Conservation (phyloP, 1,284 basidiomycete species). For the Austroboletus novae-zelandiae region DNA sequence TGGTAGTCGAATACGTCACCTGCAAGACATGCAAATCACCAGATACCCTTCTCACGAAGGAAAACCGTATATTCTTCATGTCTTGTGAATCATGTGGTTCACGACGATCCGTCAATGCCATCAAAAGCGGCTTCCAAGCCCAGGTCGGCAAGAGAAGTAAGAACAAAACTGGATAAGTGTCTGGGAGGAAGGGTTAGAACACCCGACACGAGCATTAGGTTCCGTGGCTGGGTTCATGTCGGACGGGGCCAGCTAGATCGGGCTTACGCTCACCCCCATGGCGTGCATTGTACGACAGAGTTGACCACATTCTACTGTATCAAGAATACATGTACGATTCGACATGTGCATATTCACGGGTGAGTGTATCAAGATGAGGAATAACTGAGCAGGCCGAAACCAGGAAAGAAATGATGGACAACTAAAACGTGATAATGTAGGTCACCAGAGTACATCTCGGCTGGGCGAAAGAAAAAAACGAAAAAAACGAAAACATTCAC, state of each 20-base stretch:
- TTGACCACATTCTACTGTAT: slow-evolving; percentile 16
- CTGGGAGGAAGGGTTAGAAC: not conserved
- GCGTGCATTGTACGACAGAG: slow-evolving; percentile 10
- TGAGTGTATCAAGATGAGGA: slow-evolving; percentile 12
- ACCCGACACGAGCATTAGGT: not conserved
- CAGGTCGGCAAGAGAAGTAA: slow-evolving; percentile 87
- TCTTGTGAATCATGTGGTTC: slow-evolving; percentile 94
- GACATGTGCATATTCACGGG: slow-evolving; percentile 2
- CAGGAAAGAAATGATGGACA: not conserved
- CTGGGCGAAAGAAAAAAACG: slow-evolving; percentile 4
- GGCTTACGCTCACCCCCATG: not conserved
- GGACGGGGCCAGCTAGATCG: not conserved
- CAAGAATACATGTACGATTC: slow-evolving; percentile 21
- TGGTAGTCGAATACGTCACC: slow-evolving; percentile 94
- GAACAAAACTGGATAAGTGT: slow-evolving; percentile 38
- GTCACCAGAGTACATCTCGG: slow-evolving; percentile 1
- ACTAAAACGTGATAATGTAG: slow-evolving; percentile 25
- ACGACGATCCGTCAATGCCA: slow-evolving; percentile 88
- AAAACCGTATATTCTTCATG: slow-evolving; percentile 99
- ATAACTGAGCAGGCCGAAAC: slow-evolving; percentile 12
- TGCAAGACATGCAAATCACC: slow-evolving; percentile 99
- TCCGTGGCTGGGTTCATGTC: slow-evolving; percentile 2
- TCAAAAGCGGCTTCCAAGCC: slow-evolving; percentile 99
- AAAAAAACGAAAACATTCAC: slow-evolving; percentile 17
- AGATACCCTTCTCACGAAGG: slow-evolving; percentile 94